Evolutionary conservation across 2,329 filamentous ascomycete genomes (phyloP).

Genomic region (Xylariaceae sp.): DNA sequence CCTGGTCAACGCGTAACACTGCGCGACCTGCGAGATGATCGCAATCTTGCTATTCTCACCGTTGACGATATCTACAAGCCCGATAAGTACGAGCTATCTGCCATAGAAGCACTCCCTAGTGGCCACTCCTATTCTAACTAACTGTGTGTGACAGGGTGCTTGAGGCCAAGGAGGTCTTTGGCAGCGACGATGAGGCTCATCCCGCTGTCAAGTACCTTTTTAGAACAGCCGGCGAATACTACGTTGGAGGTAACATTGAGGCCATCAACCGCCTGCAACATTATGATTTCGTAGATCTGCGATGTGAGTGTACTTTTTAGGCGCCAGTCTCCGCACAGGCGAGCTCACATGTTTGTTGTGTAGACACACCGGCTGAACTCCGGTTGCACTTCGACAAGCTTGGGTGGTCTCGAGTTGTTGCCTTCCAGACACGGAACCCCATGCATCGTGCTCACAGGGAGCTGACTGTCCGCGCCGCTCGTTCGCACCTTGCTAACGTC

Average conservation of each 20-base stretch:
- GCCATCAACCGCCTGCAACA: constrained; percentile 93
- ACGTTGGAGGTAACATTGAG: constrained; percentile 93
- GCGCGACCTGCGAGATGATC: constrained; percentile 92
- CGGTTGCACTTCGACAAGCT: constrained; percentile 98
- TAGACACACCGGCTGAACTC: constrained; percentile 89
- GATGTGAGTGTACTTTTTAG: constrained; percentile 59
- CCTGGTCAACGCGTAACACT: constrained; percentile 78
- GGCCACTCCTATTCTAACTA: constrained; percentile 42
- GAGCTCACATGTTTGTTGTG: constrained; percentile 15
- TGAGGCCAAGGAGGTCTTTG: constrained; percentile 93
- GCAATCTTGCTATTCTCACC: constrained; percentile 91
- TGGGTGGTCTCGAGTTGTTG: constrained; percentile 94
- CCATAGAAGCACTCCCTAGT: constrained; percentile 41
- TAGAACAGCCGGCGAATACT: constrained; percentile 76
- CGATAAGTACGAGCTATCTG: constrained; percentile 67
- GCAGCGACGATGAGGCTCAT: constrained; percentile 82
- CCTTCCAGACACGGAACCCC: constrained; percentile 98
- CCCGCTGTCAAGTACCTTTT: constrained; percentile 89
- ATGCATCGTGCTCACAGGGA: constrained; percentile 99
- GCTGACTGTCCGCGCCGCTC: constrained; percentile 93
- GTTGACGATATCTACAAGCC: constrained; percentile 94
- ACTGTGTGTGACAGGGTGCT: constrained; percentile 54
- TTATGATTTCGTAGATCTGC: constrained; percentile 96
- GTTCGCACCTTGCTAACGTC: constrained; percentile 94
- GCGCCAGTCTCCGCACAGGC: not conserved